Evolutionary conservation across 352 stramenopile genomes (phyloP).

Genomic region (Phytophthora litchii): DNA sequence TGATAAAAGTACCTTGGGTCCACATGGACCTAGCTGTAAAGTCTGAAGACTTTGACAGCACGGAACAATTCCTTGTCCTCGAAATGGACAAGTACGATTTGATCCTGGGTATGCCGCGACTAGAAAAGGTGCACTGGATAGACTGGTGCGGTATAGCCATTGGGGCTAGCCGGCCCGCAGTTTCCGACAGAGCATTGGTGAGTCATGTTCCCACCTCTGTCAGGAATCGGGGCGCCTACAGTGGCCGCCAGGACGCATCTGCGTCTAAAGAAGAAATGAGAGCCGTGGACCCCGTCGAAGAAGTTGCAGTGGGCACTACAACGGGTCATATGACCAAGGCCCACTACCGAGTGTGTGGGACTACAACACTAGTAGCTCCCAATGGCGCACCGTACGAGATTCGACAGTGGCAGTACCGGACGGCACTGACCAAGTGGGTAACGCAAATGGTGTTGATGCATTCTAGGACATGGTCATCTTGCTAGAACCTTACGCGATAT

Average conservation of each 20-base stretch:
- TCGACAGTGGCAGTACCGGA: not conserved
- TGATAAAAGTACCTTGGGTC: slow-evolving; percentile 5
- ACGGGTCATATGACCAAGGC: too few species aligned
- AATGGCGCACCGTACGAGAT: too few species aligned
- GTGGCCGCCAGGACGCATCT: too few species aligned
- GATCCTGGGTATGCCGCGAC: slow-evolving; percentile 28
- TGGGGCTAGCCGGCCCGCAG: not conserved
- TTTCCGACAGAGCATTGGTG: slow-evolving; percentile 2
- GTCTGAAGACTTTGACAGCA: slow-evolving; percentile 12
- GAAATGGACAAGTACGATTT: slow-evolving; percentile 26
- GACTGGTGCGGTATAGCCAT: slow-evolving; percentile 10
- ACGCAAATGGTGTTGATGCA: slow-evolving; percentile 11
- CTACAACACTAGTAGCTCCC: too few species aligned
- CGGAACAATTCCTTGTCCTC: slow-evolving; percentile 1
- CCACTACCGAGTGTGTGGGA: too few species aligned
- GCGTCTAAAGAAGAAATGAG: too few species aligned
- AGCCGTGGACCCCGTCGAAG: too few species aligned
- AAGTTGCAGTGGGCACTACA: too few species aligned
- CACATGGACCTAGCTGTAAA: slow-evolving; percentile 8
- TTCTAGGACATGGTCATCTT: slow-evolving; percentile 3
- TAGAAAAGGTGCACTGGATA: slow-evolving; percentile 17
- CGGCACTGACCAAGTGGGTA: not conserved
- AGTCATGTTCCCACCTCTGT: slow-evolving; percentile 13
- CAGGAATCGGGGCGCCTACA: not conserved
- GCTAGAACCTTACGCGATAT: not conserved